phyloP scores from a whole-genome alignment of 2,329 filamentous ascomycete genomes.

The Aspergillus costaricaensis region DNA sequence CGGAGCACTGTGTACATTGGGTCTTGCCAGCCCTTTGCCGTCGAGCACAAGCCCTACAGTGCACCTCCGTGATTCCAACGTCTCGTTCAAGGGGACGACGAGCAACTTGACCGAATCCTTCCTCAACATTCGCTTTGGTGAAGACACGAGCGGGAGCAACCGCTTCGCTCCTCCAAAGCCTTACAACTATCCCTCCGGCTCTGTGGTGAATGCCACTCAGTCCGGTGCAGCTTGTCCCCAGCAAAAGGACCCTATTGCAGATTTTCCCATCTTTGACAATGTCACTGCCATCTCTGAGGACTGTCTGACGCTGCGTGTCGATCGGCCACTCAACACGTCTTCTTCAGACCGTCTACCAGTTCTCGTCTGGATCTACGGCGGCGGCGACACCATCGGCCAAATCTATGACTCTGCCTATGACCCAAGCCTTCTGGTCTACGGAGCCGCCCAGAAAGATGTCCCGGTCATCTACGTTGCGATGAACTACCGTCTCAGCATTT shows the following conservation, averaged over 20 bases:
- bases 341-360: not conserved
- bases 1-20: not conserved
- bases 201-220: not conserved
- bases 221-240: not conserved
- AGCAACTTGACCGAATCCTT: not conserved
- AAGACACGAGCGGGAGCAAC: not conserved
- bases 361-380: slow-evolving; percentile 3
- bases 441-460: not conserved
- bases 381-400: not conserved
- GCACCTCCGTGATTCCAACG: not conserved
- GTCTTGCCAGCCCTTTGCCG: not conserved
- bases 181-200: not conserved
- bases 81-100: not conserved
- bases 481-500: not conserved
- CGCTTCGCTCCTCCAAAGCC: not conserved
- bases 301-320: not conserved
- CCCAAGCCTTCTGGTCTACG: not conserved
- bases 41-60: not conserved
- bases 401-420: not conserved
- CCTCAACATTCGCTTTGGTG: not conserved
- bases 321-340: not conserved
- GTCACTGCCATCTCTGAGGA: not conserved
- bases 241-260: not conserved
- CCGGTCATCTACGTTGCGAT: not conserved
- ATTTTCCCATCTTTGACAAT: slow-evolving; percentile 2